These are phyloP conservation scores for Rhodotorula sp. DNA, from an alignment of 1,284 basidiomycete genomes.

Conservation along the genomic window DNA sequence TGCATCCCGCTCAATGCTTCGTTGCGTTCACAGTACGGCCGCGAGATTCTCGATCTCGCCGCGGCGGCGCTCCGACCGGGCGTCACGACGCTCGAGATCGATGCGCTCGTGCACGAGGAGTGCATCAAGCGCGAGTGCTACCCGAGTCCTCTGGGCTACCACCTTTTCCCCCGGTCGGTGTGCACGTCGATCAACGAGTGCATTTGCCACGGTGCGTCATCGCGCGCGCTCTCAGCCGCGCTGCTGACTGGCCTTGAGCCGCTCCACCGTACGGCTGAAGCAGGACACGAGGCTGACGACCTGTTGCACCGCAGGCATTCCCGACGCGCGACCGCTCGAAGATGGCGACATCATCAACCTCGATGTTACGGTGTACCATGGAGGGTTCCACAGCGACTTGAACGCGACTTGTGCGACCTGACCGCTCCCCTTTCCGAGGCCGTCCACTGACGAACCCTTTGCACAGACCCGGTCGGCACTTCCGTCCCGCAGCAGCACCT, in stretches of 20 bases:
- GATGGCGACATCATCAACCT: conserved; percentile 94
- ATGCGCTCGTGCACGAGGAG: conserved; percentile 90
- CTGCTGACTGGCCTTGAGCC: not conserved
- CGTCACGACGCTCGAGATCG: conserved; percentile 92
- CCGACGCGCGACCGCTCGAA: conserved; percentile 77
- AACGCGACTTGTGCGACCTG: conserved; percentile 60
- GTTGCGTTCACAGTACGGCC: conserved; percentile 64
- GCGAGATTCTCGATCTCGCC: conserved; percentile 88
- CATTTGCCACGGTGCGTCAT: conserved; percentile 72
- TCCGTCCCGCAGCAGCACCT: conserved; percentile 63
- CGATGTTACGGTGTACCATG: conserved; percentile 67
- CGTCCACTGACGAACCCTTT: too few relatives aligned
- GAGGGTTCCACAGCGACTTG: conserved; percentile 79
- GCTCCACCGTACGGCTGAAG: too few relatives aligned
- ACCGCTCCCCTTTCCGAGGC: not conserved
- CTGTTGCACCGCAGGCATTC: conserved; percentile 63
- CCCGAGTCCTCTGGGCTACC: conserved; percentile 92
- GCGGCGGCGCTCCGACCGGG: conserved; percentile 83
- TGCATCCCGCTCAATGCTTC: not conserved
- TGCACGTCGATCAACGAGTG: conserved; percentile 86
- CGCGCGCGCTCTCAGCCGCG: conserved; percentile 27
- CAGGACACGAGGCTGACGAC: too few relatives aligned
- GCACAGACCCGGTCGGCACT: conserved; percentile 27
- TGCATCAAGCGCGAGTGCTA: conserved; percentile 89
- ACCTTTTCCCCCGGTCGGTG: conserved; percentile 89